Conservation (phyloP, 2,329 filamentous ascomycete species). For the Pleurostoma richardsiae region DNA sequence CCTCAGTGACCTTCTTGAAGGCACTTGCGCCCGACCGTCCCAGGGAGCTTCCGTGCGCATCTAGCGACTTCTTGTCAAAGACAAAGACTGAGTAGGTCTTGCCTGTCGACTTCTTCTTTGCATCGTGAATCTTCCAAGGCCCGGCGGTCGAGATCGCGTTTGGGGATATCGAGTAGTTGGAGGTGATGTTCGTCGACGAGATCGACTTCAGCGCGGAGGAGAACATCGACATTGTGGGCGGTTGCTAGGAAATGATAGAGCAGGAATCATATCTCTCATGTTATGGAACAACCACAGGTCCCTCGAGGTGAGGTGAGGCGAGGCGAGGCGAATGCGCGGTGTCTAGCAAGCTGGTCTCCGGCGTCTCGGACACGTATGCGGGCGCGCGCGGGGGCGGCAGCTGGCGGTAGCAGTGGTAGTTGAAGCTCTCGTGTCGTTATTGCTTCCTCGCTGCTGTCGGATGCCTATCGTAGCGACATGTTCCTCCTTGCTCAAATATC, state of each 20-base stretch:
- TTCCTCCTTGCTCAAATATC: too few relatives aligned
- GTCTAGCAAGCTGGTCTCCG: too few relatives aligned
- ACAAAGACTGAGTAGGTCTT: slow-evolving; percentile 89
- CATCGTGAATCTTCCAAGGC: slow-evolving; percentile 96
- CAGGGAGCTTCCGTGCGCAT: slow-evolving; percentile 59
- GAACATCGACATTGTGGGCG: slow-evolving; percentile 59
- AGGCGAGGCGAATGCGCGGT: too few relatives aligned
- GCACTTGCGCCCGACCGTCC: slow-evolving; percentile 59
- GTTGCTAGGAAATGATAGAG: slow-evolving; percentile 21
- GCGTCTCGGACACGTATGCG: too few relatives aligned
- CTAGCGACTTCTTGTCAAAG: slow-evolving; percentile 84
- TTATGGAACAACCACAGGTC: background rate
- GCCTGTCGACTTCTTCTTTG: slow-evolving; percentile 91
- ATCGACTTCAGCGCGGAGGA: slow-evolving; percentile 92
- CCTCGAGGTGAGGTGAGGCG: too few relatives aligned
- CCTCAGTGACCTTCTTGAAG: slow-evolving; percentile 77
- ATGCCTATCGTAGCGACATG: too few relatives aligned
- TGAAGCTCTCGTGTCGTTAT: too few relatives aligned
- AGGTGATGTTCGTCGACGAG: slow-evolving; percentile 80
- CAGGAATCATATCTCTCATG: slow-evolving; percentile 5
- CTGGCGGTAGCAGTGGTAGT: too few relatives aligned
- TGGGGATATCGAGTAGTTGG: slow-evolving; percentile 80
- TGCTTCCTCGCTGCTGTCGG: too few relatives aligned
- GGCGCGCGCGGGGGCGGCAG: too few relatives aligned
- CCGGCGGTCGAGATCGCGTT: slow-evolving; percentile 76